Conservation (phyloP, 2,329 filamentous ascomycete genomes). For the Penicillium sclerotigenum region DNA sequence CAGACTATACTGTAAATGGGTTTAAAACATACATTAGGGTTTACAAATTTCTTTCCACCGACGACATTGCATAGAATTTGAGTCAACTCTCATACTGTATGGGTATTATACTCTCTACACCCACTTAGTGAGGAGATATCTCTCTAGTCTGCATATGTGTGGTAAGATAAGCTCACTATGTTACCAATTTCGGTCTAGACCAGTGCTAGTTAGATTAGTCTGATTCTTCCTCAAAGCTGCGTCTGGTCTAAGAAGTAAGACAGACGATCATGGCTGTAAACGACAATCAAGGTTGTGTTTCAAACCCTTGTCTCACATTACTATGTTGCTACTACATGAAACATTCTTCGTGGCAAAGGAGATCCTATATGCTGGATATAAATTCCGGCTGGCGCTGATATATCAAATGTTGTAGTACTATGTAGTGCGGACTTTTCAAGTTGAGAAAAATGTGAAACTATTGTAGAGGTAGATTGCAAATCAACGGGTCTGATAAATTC, state of each 20-base stretch:
- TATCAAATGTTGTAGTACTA: background rate
- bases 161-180: background rate
- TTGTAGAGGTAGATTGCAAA: background rate
- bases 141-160: background rate
- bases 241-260: background rate
- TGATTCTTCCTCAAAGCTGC: background rate
- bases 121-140: background rate
- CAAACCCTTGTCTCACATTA: background rate
- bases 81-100: constrained; percentile 8
- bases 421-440: background rate
- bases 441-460: background rate
- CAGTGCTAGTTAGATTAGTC: background rate
- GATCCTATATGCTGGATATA: background rate
- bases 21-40: background rate
- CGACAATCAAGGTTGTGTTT: too few relatives aligned
- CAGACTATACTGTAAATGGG: background rate
- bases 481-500: background rate
- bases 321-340: background rate
- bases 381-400: background rate
- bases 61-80: constrained; percentile 7
- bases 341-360: background rate
- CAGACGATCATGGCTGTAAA: background rate
- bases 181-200: background rate
- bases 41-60: constrained; percentile 7
- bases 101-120: background rate